These are phyloP conservation scores for Myxozyma udenii DNA, from an alignment of 805 yeast genomes.

Conservation along the genomic window DNA sequence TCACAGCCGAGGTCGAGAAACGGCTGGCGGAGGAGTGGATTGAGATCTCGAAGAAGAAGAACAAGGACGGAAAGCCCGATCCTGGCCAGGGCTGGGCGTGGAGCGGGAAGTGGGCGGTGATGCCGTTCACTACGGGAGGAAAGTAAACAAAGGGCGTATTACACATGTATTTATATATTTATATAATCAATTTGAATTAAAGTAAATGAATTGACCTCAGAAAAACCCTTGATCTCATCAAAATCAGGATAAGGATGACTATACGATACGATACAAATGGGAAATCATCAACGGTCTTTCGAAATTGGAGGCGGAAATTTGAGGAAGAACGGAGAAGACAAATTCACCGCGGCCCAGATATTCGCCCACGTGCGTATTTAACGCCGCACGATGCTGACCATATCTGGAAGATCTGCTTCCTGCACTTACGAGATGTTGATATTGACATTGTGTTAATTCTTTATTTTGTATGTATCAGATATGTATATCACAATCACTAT, in stretches of 20 bases:
- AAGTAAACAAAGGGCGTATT: too few species aligned
- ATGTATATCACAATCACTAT: too few species aligned
- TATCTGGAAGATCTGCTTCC: too few species aligned
- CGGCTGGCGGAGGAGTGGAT: slow-evolving; percentile 60
- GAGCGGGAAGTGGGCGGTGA: slow-evolving; percentile 92
- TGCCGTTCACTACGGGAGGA: slow-evolving; percentile 53
- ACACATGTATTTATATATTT: too few species aligned
- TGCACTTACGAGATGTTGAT: neutral
- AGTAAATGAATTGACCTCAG: too few species aligned
- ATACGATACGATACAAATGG: slow-evolving; percentile 13
- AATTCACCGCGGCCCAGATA: too few species aligned
- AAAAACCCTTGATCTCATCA: neutral
- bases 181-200: too few species aligned
- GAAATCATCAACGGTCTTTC: slow-evolving; percentile 21
- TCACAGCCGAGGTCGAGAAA: slow-evolving; percentile 69
- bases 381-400: too few species aligned
- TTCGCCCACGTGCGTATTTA: too few species aligned
- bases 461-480: neutral
- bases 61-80: slow-evolving; percentile 18
- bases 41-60: slow-evolving; percentile 49
- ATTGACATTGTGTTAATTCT: too few species aligned
- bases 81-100: slow-evolving; percentile 59
- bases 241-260: slow-evolving; percentile 27
- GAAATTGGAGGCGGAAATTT: too few species aligned
- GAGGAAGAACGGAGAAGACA: too few species aligned